Conservation (phyloP, 1,284 basidiomycete species). For the Stygiomarasmius scandens region DNA sequence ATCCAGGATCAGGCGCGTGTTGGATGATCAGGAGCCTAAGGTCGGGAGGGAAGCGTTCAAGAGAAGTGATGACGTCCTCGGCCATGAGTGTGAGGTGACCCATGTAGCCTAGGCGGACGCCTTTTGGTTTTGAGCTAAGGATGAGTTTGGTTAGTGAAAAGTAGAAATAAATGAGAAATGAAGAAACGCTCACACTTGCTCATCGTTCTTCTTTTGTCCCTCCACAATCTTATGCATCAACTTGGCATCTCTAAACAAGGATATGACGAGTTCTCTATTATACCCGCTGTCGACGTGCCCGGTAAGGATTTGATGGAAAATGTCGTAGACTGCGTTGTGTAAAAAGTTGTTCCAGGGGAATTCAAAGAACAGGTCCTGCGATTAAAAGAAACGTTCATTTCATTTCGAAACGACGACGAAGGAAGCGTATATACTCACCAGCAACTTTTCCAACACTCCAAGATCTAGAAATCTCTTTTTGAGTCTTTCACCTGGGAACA, state of each 20-base stretch:
- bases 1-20: slow-evolving; percentile 77
- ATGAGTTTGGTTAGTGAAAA: slow-evolving; percentile 14
- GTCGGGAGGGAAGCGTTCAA: slow-evolving; percentile 85
- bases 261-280: slow-evolving; percentile 81
- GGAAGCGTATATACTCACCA: slow-evolving; percentile 52
- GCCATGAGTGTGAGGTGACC: slow-evolving; percentile 94
- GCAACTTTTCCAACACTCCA: slow-evolving; percentile 70
- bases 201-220: slow-evolving; percentile 79
- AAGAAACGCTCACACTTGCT: slow-evolving; percentile 57
- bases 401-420: slow-evolving; percentile 1
- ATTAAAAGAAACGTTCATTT: slow-evolving; percentile 3
- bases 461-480: slow-evolving; percentile 78
- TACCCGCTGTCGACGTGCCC: slow-evolving; percentile 77
- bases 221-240: slow-evolving; percentile 85
- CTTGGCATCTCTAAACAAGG: slow-evolving; percentile 79
- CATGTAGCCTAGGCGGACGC: slow-evolving; percentile 91
- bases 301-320: slow-evolving; percentile 94
- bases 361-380: slow-evolving; percentile 90
- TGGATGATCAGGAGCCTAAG: slow-evolving; percentile 66
- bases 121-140: slow-evolving; percentile 63
- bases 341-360: slow-evolving; percentile 99
- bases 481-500: slow-evolving; percentile 74
- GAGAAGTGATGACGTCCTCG: slow-evolving; percentile 84
- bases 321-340: slow-evolving; percentile 96
- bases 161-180: slow-evolving; percentile 1